Conservation (phyloP, 1,284 basidiomycete species). For the Chondrostereum purpureum region DNA sequence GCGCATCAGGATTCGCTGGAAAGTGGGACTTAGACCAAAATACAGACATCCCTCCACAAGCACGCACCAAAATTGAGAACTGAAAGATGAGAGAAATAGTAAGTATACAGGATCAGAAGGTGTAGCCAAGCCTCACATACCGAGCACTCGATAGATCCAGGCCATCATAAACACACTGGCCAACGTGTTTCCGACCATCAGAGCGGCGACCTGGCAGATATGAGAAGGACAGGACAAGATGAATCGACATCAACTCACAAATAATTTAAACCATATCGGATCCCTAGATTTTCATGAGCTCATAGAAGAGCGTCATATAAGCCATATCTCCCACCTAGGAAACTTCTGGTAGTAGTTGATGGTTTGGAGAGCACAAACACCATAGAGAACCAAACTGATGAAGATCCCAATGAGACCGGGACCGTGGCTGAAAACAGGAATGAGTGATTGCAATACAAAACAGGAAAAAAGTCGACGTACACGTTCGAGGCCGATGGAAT, state of each 20-base stretch:
- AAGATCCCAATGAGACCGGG: slow-evolving; percentile 1
- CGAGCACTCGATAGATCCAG: slow-evolving; percentile 1
- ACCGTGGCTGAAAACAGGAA: too few species aligned
- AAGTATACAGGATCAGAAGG: too few species aligned
- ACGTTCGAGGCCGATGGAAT: too few species aligned
- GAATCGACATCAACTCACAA: not conserved
- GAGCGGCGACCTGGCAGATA: not conserved
- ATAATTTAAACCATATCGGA: not conserved
- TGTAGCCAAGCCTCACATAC: not conserved
- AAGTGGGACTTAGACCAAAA: not conserved
- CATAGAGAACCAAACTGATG: not conserved
- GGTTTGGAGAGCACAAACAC: not conserved
- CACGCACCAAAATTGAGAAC: not conserved
- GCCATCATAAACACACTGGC: not conserved
- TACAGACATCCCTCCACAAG: not conserved
- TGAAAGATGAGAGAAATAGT: too few species aligned
- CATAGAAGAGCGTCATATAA: not conserved
- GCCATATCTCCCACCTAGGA: not conserved
- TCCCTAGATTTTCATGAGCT: too few species aligned
- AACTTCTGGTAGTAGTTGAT: slow-evolving; percentile 2
- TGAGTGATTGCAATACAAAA: too few species aligned
- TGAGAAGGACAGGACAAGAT: not conserved
- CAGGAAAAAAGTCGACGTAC: too few species aligned
- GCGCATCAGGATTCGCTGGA: not conserved
- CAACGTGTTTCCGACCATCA: not conserved